Evolutionary conservation across 1,139 yeast genomes (phyloP).

Genomic region (Diutina siamensis): DNA sequence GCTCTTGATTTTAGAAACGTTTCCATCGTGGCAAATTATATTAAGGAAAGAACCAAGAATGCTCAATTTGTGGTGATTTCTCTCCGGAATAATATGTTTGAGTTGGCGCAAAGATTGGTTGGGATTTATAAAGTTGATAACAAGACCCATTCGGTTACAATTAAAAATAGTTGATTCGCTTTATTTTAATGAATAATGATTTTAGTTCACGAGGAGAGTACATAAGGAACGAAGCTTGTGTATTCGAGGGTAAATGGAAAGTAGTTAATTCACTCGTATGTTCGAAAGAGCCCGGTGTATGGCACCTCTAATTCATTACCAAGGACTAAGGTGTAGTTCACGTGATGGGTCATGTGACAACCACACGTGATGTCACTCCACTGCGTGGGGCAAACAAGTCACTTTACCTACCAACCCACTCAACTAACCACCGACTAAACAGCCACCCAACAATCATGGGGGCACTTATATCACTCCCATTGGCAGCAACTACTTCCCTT

Average conservation of each 20-base stretch:
- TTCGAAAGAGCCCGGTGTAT: too few species aligned
- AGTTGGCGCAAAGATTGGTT: constrained; percentile 82
- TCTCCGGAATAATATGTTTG: constrained; percentile 94
- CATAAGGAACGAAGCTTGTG: too few species aligned
- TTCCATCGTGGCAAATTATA: constrained; percentile 93
- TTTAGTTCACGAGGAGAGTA: neutral
- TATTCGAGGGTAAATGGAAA: too few species aligned
- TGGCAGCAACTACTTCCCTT: constrained; percentile 12
- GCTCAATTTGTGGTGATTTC: constrained; percentile 97
- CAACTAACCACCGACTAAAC: too few species aligned
- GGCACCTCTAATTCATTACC: too few species aligned
- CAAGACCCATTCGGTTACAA: constrained; percentile 65
- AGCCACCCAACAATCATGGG: too few species aligned
- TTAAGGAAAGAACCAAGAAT: constrained; percentile 87
- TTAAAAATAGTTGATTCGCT: neutral
- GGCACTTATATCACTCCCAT: constrained; percentile 64
- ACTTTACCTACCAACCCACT: too few species aligned
- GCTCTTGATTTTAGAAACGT: constrained; percentile 96
- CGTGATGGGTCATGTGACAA: too few species aligned
- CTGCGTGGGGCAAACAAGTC: too few species aligned
- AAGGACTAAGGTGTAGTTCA: too few species aligned
- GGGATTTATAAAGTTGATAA: constrained; percentile 92
- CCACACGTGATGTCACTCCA: neutral
- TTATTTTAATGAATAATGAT: neutral
- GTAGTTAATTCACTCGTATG: too few species aligned